phyloP scores from a whole-genome alignment of 2,329 filamentous ascomycete species.

The Monilinia fructigena region DNA sequence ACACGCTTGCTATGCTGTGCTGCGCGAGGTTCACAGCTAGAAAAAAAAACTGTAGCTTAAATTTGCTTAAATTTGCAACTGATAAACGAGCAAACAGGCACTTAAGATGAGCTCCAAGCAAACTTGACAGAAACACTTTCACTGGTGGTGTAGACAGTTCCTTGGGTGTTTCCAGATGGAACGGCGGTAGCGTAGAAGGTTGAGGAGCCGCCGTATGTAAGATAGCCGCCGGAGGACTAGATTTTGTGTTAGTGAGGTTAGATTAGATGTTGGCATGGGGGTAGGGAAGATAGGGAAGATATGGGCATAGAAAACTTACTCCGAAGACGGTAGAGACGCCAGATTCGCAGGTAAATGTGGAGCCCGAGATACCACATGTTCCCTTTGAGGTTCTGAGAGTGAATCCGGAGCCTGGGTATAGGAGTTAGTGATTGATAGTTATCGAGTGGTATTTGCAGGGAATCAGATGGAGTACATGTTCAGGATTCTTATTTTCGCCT shows the following conservation, averaged over 20 bases:
- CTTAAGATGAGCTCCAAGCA: slow-evolving; percentile 33
- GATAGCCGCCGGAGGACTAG: slow-evolving; percentile 26
- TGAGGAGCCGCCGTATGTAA: slow-evolving; percentile 36
- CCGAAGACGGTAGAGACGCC: slow-evolving; percentile 44
- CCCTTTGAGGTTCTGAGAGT: slow-evolving; percentile 59
- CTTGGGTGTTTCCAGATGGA: slow-evolving; percentile 39
- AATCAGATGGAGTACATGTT: background rate
- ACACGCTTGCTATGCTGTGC: background rate
- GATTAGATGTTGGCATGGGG: no score
- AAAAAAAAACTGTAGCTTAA: background rate
- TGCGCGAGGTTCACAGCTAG: background rate
- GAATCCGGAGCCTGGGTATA: slow-evolving; percentile 34
- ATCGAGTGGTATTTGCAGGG: background rate
- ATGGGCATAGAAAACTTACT: slow-evolving; percentile 32
- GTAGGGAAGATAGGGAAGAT: background rate
- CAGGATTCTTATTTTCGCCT: background rate
- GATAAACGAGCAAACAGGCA: background rate
- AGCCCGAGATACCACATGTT: slow-evolving; percentile 54
- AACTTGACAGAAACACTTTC: slow-evolving; percentile 38
- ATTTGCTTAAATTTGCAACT: background rate
- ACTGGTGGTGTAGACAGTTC: slow-evolving; percentile 36
- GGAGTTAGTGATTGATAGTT: background rate
- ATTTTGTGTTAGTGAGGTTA: slow-evolving; percentile 1
- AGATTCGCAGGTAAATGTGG: slow-evolving; percentile 55
- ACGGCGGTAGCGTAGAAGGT: slow-evolving; percentile 40